These are phyloP conservation scores for Magnaporthiopsis rhizophila DNA, from an alignment of 2,329 filamentous ascomycete species.

Conservation along the genomic window DNA sequence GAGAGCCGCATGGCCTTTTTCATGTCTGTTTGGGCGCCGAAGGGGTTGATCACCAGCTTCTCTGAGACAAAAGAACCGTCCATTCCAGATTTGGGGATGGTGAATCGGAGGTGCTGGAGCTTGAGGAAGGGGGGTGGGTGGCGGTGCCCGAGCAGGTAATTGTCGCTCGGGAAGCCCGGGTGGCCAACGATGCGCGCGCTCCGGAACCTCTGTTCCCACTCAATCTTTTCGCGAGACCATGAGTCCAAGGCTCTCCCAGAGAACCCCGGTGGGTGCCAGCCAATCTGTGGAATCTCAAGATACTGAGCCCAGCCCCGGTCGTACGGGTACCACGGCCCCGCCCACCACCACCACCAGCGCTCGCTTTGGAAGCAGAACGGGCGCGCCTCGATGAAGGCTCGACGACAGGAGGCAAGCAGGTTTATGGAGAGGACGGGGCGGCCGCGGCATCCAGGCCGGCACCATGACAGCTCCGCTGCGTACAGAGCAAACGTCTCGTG, in stretches of 20 bases:
- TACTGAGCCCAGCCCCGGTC: no score
- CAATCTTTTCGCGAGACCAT: neutral
- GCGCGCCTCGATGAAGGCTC: neutral
- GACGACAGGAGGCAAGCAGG: neutral
- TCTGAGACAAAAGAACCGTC: neutral
- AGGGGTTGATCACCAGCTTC: neutral
- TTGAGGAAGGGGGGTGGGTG: neutral
- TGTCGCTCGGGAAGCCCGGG: neutral
- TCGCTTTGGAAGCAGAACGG: neutral
- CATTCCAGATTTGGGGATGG: neutral
- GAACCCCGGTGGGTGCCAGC: neutral
- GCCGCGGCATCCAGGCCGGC: neutral
- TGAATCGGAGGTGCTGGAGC: neutral
- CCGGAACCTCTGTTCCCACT: neutral
- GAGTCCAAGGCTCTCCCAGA: neutral
- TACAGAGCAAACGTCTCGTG: no score
- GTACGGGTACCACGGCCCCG: neutral
- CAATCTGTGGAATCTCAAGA: no score
- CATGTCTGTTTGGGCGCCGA: neutral
- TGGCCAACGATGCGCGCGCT: neutral
- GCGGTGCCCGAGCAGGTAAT: neutral
- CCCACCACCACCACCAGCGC: neutral
- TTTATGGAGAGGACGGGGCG: neutral
- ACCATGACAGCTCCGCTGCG: neutral
- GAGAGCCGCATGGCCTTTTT: neutral